phyloP scores from a whole-genome alignment of 345 rosid species.

The Cardamine occulta region DNA sequence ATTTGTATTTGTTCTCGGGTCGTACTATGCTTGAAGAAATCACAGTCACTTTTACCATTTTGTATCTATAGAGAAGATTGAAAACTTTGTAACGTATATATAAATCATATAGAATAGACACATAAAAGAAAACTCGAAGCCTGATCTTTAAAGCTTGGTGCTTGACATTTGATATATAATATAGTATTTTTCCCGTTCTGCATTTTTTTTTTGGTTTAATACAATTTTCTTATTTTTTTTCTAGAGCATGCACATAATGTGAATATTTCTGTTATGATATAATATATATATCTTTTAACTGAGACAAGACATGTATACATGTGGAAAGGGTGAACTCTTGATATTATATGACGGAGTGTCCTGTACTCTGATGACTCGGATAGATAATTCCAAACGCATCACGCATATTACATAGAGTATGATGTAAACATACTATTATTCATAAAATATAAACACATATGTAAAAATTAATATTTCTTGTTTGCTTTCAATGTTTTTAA shows the following conservation, averaged over 20 bases:
- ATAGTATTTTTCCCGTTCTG: neutral
- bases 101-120: neutral
- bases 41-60: slow-evolving; percentile 27
- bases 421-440: too few species aligned
- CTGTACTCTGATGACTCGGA: neutral
- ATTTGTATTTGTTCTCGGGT: neutral
- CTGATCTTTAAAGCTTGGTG: neutral
- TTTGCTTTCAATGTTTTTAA: neutral
- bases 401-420: neutral
- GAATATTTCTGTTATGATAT: neutral
- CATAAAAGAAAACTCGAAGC: neutral
- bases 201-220: neutral
- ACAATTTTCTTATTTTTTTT: neutral
- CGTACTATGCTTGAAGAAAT: slow-evolving; percentile 27
- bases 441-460: neutral
- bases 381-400: neutral
- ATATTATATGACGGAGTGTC: neutral
- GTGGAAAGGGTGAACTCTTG: slow-evolving; percentile 15
- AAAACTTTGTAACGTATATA: neutral
- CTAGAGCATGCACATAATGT: neutral
- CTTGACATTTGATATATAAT: neutral
- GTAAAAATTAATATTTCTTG: neutral
- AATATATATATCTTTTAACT: too few species aligned
- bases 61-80: neutral
- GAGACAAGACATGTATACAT: too few species aligned